These are phyloP conservation scores for Daldinia sp. DNA, from an alignment of 2,329 filamentous ascomycete species.

Conservation along the genomic window DNA sequence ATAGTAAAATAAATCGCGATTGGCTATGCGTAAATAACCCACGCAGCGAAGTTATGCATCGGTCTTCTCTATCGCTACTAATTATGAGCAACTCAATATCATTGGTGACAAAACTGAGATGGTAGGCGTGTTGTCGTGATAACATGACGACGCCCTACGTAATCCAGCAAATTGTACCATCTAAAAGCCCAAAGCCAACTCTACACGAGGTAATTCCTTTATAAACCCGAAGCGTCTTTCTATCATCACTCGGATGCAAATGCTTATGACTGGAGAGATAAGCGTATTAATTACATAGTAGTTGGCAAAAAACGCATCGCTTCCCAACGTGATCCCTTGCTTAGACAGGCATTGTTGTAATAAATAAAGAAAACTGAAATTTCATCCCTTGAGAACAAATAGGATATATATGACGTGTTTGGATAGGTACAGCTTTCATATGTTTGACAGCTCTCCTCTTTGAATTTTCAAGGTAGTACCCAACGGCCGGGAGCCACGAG, in stretches of 20 bases:
- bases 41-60: background rate
- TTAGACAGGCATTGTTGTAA: background rate
- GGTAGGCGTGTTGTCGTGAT: slow-evolving; percentile 13
- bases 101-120: background rate
- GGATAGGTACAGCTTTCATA: background rate
- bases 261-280: background rate
- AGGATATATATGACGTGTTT: background rate
- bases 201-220: slow-evolving; percentile 16
- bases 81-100: background rate
- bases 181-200: slow-evolving; percentile 9
- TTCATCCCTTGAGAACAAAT: background rate
- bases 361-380: background rate
- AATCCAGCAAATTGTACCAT: slow-evolving; percentile 16
- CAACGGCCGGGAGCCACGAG: background rate
- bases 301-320: background rate
- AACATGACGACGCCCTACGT: slow-evolving; percentile 7
- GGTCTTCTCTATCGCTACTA: background rate
- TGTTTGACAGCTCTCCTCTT: background rate
- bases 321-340: background rate
- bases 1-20: background rate
- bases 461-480: slow-evolving; percentile 1
- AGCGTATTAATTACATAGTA: background rate
- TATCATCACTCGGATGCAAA: background rate
- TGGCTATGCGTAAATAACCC: background rate
- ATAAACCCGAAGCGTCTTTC: background rate